Evolutionary conservation across 2,329 filamentous ascomycete genomes (phyloP).

Genomic region (Penicillium sp.): DNA sequence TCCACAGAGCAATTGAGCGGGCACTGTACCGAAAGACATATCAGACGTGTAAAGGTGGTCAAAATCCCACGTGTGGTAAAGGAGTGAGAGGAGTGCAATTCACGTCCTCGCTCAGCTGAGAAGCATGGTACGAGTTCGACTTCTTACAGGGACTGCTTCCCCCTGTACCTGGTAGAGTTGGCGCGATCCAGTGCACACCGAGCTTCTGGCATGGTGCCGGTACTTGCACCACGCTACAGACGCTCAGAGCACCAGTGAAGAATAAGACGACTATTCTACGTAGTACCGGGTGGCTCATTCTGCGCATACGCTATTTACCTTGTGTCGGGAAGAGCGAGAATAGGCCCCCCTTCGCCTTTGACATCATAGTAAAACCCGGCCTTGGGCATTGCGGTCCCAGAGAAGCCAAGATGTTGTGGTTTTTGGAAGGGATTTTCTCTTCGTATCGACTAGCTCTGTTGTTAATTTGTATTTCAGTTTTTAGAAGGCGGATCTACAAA

Average conservation of each 20-base stretch:
- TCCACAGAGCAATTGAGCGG: constrained; percentile 6
- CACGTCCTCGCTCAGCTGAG: not conserved
- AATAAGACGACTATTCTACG: constrained; percentile 3
- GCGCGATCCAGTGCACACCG: constrained; percentile 3
- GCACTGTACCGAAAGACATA: constrained; percentile 4
- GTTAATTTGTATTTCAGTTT: too few relatives aligned
- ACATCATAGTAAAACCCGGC: too few relatives aligned
- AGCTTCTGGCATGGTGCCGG: constrained; percentile 1
- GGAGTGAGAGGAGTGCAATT: not conserved
- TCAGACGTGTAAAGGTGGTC: constrained; percentile 3
- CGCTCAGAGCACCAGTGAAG: constrained; percentile 4
- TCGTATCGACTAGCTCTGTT: too few relatives aligned
- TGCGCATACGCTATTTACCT: constrained; percentile 7
- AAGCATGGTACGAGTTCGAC: constrained; percentile 2
- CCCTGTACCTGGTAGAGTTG: constrained; percentile 1
- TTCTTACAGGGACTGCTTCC: constrained; percentile 1
- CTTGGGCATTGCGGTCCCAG: too few relatives aligned
- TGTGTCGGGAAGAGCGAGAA: constrained; percentile 1
- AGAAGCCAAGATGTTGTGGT: too few relatives aligned
- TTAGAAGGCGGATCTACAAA: too few relatives aligned
- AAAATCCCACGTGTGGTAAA: constrained; percentile 4
- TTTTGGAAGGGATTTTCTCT: too few relatives aligned
- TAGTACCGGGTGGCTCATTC: not conserved
- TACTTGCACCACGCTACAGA: not conserved
- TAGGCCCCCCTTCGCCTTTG: not conserved